Conservation (phyloP, 257 asterid genomes). For the Petunia secreta region DNA sequence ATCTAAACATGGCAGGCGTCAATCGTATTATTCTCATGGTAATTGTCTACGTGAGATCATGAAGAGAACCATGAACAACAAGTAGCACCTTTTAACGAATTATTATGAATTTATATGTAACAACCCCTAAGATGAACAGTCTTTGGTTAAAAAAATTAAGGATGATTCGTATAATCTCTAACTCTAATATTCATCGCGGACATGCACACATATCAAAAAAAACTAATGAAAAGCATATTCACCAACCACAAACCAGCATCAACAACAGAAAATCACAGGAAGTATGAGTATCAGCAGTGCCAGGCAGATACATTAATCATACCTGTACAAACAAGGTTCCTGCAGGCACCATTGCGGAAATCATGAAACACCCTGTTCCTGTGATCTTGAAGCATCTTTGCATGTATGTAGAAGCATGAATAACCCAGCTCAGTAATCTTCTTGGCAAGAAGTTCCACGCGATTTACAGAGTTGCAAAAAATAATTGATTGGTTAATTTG, state of each 20-base stretch:
- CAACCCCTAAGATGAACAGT: no score
- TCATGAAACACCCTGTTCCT: conserved; percentile 92
- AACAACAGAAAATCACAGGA: no score
- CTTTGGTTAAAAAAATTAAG: no score
- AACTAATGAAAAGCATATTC: neutral
- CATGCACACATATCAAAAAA: conserved; percentile 1
- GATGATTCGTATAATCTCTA: neutral
- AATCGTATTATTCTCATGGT: neutral
- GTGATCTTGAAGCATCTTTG: conserved; percentile 96
- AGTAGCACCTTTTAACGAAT: neutral
- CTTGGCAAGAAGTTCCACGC: conserved; percentile 93
- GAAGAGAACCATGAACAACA: neutral
- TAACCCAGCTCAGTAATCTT: conserved; percentile 92
- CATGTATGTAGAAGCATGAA: conserved; percentile 94
- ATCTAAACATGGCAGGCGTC: neutral
- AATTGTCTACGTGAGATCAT: neutral
- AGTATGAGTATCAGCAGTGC: no score
- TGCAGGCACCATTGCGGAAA: conserved; percentile 94
- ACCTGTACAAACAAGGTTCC: conserved; percentile 98
- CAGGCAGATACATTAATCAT: conserved; percentile 23
- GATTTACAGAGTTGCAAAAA: conserved; percentile 93
- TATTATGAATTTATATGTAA: neutral
- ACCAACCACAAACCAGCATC: no score
- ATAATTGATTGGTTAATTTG: conserved; percentile 93
- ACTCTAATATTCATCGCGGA: neutral